phyloP scores from a whole-genome alignment of 768 basidiomycete genomes.

The Pseudohyphozyma bogoriensis region DNA sequence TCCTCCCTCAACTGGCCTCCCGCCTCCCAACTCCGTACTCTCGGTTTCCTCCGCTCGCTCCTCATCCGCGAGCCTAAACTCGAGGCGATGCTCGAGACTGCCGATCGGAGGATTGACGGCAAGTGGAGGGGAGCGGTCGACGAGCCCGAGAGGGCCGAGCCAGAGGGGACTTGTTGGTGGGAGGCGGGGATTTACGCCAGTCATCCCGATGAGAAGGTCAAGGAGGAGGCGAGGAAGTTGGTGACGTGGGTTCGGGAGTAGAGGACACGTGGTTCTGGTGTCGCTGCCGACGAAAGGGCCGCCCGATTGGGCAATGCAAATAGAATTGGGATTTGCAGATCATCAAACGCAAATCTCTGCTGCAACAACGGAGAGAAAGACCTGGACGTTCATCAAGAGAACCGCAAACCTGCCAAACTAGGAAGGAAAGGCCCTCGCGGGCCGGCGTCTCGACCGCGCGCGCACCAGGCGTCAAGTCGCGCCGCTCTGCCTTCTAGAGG shows the following conservation, averaged over 20 bases:
- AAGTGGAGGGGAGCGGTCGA: slow-evolving; percentile 74
- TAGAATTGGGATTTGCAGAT: no score
- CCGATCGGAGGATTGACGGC: slow-evolving; percentile 75
- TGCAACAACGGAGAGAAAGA: no score
- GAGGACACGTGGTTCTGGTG: not conserved
- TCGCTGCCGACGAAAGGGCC: no score
- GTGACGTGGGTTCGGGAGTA: slow-evolving; percentile 22
- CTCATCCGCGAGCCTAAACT: slow-evolving; percentile 68
- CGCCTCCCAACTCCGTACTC: slow-evolving; percentile 50
- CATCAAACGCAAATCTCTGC: no score
- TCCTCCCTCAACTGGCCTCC: slow-evolving; percentile 75
- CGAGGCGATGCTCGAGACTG: slow-evolving; percentile 72
- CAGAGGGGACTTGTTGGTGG: slow-evolving; percentile 77
- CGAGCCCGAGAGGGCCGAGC: slow-evolving; percentile 54
- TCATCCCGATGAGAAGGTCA: slow-evolving; percentile 54
- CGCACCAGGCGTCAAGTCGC: no score
- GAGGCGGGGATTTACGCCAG: slow-evolving; percentile 57
- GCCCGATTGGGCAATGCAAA: no score
- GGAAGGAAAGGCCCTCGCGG: no score
- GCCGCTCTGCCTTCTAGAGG: no score
- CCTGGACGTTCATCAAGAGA: no score
- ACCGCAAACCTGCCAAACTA: no score
- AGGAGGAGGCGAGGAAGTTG: slow-evolving; percentile 50
- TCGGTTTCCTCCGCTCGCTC: slow-evolving; percentile 64
- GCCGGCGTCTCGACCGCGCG: no score